phyloP scores from a whole-genome alignment of 1,139 yeast species.

The Hyphopichia khmerensis region DNA sequence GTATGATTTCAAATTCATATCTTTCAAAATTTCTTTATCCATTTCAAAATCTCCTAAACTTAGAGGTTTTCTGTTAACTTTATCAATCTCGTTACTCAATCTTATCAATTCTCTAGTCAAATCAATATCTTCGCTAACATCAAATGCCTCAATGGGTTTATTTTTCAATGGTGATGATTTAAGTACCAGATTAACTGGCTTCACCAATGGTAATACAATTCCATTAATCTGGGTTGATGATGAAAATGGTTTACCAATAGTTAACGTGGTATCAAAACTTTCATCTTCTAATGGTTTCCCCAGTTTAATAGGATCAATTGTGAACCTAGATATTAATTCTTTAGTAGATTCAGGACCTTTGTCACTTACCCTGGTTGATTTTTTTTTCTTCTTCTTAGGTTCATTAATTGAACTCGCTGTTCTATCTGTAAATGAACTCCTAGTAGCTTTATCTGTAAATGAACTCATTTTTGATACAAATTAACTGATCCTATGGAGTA shows the following conservation, averaged over 20 bases:
- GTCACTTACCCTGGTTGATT: too few species aligned
- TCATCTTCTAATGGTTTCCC: neutral
- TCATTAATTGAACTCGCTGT: too few species aligned
- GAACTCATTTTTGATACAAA: too few species aligned
- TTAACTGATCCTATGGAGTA: too few species aligned
- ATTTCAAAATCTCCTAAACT: constrained; percentile 2
- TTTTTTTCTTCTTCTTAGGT: too few species aligned
- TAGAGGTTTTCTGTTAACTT: constrained; percentile 5
- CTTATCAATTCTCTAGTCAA: neutral
- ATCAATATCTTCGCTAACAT: neutral
- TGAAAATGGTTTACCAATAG: constrained; percentile 1
- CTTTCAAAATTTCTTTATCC: constrained; percentile 1
- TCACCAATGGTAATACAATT: neutral
- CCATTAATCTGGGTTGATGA: constrained; percentile 1
- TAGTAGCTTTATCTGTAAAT: too few species aligned
- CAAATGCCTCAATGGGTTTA: neutral
- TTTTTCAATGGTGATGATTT: constrained; percentile 6
- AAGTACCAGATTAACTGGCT: neutral
- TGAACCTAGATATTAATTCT: neutral
- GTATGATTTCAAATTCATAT: constrained; percentile 1
- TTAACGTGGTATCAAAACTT: constrained; percentile 7
- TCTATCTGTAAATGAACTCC: too few species aligned
- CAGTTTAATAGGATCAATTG: neutral
- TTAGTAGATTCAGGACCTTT: too few species aligned
- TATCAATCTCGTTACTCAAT: neutral